Conservation (phyloP, 306 rosid species). For the Neltuma alba region DNA sequence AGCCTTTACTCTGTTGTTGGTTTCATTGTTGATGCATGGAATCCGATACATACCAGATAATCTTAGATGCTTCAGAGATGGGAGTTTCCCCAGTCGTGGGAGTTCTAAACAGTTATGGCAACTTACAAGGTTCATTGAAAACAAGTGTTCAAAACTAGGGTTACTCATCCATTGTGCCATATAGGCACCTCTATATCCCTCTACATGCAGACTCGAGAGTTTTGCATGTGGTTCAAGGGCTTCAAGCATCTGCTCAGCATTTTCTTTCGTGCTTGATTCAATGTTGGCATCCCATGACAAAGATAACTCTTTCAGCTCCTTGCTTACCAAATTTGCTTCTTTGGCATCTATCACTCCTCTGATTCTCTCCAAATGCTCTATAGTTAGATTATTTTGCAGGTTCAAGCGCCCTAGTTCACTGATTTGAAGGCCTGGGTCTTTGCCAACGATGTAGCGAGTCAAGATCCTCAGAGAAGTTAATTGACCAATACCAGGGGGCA, state of each 20-base stretch:
- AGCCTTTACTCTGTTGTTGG: neutral
- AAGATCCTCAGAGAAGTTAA: constrained; percentile 11
- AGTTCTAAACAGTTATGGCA: constrained; percentile 5
- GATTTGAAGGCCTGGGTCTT: neutral
- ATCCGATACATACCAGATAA: neutral
- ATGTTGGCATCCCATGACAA: constrained; percentile 11
- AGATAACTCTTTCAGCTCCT: constrained; percentile 11
- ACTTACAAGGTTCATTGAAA: neutral
- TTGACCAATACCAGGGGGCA: constrained; percentile 18
- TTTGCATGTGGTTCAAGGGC: constrained; percentile 27
- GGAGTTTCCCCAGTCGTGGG: constrained; percentile 9
- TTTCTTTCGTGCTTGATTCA: neutral
- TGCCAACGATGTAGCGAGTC: neutral
- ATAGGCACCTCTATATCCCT: neutral
- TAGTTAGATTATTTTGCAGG: constrained; percentile 1
- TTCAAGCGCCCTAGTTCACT: neutral
- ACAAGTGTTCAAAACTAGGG: neutral
- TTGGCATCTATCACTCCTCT: constrained; percentile 11
- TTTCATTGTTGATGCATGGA: neutral
- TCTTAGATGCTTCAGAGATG: neutral
- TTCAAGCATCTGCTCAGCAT: constrained; percentile 21
- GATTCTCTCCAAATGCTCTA: constrained; percentile 22
- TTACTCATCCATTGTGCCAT: constrained; percentile 21
- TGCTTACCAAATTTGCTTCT: constrained; percentile 10
- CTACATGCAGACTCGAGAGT: neutral